Base-by-base conservation (phyloP, 208 protist genomes). In the Leishmania turanica region DNA sequence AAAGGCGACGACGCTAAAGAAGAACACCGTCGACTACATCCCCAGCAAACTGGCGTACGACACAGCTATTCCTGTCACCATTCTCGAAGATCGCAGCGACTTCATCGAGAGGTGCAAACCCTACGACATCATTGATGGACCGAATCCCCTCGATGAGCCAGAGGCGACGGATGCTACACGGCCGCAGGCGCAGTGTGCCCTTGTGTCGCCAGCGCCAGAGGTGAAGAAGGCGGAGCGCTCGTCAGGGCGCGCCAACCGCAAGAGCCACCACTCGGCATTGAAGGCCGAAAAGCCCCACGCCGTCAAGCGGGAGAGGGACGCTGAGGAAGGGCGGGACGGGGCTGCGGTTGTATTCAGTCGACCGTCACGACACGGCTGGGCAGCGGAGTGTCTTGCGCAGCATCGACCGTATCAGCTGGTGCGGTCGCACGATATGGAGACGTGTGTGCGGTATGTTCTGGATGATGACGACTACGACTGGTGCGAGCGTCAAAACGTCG, bases 401-500 rank as follows among this genome's bases (percentile, higher is more conserved):
- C 73, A 71, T 13, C 84, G 84, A 7, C 91, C 93, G 3, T 95
- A 96, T 66, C 83, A 87, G 27, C 66, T 95, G 1, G 68, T 92
- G 6, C 80, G 78, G 40, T 87, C 87, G 8, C 9, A 54, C 19
- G 88, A 94, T 72, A 80, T 93, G 68, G 83, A 91, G 78, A 85
- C 77, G n/a, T 83, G 68, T 21, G 87, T 91, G 47, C 62, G 64
- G 13, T 97, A 97, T 83, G 79, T 91, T 0, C 89, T 93, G 40
- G 90, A 95, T 78, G 88, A 91, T 66, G 87, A 83, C 47, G 93
- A 97, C 82, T 92, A 92, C 66, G 78, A 86, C 11, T 97, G 91
- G 92, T 97, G 93, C 75, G 47, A 62, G 31, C 31, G 24, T 9
- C 75, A 93, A 3, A 34, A 68, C 17, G 62, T 94, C 3, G 19